Conservation (phyloP, 768 basidiomycete genomes). For the Kwoniella sp. region DNA sequence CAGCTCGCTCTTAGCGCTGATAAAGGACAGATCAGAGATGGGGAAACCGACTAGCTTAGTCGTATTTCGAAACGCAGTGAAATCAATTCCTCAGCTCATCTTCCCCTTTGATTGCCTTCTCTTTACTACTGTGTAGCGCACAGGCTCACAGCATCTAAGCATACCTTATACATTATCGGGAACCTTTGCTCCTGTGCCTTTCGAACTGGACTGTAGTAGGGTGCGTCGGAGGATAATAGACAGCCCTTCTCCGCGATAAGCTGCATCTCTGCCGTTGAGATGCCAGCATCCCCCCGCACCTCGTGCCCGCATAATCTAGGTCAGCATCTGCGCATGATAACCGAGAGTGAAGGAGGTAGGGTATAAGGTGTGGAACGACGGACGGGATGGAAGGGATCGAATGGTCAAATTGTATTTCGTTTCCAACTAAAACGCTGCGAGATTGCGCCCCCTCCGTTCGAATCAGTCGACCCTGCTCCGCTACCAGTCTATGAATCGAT, state of each 20-base stretch:
- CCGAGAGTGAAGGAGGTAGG: neutral
- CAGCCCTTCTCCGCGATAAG: neutral
- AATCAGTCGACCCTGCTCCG: neutral
- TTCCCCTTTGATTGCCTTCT: neutral
- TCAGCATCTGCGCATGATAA: too few species aligned
- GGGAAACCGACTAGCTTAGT: conserved; percentile 1
- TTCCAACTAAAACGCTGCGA: conserved; percentile 3
- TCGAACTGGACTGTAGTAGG: neutral
- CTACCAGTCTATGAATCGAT: too few species aligned
- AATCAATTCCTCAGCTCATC: neutral
- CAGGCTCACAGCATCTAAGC: too few species aligned
- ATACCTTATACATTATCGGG: too few species aligned
- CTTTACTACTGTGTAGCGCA: too few species aligned
- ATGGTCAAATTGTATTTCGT: too few species aligned
- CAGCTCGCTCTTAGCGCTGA: neutral
- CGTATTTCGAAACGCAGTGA: neutral
- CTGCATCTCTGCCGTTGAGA: neutral
- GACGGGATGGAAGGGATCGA: neutral
- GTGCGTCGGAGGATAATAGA: neutral
- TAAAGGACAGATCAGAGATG: neutral
- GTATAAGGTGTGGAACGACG: neutral
- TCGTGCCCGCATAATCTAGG: too few species aligned
- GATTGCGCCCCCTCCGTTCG: neutral
- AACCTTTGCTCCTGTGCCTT: neutral
- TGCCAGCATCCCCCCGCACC: neutral